phyloP scores from a whole-genome alignment of 1,284 basidiomycete genomes.

The Moniliella sp. region DNA sequence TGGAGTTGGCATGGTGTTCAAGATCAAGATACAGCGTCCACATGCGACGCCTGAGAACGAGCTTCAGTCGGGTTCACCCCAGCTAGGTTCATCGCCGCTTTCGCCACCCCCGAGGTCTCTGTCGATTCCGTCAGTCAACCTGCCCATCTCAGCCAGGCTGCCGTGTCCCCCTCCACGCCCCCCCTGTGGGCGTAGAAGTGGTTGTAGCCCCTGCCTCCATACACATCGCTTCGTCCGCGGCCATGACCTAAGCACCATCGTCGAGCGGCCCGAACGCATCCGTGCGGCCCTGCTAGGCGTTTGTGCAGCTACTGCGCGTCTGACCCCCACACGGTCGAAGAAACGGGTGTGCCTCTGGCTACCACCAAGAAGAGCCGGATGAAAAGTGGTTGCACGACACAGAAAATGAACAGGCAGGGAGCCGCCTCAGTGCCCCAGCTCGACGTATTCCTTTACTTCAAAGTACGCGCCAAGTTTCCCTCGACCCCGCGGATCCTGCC shows the following conservation, averaged over 20 bases:
- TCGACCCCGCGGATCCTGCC: slow-evolving; percentile 14
- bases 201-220: background rate
- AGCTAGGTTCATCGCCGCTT: too few species aligned
- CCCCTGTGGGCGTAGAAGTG: slow-evolving; percentile 7
- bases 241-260: slow-evolving; percentile 22
- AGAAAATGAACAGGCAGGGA: background rate
- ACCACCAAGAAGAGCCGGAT: background rate
- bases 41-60: too few species aligned
- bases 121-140: too few species aligned
- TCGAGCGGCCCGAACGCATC: slow-evolving; percentile 28
- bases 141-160: too few species aligned
- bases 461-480: slow-evolving; percentile 4
- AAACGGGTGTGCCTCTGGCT: background rate
- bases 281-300: slow-evolving; percentile 24
- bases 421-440: background rate
- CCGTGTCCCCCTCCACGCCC: slow-evolving; percentile 18
- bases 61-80: too few species aligned
- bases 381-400: background rate
- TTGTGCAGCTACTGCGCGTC: slow-evolving; percentile 9
- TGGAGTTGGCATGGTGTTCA: too few species aligned
- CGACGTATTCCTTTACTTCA: background rate
- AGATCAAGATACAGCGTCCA: too few species aligned
- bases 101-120: too few species aligned
- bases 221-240: slow-evolving; percentile 23
- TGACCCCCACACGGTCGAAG: too few species aligned